Evolutionary conservation across 2,329 filamentous ascomycete genomes (phyloP).

Genomic region (Sarocladium kiliense): DNA sequence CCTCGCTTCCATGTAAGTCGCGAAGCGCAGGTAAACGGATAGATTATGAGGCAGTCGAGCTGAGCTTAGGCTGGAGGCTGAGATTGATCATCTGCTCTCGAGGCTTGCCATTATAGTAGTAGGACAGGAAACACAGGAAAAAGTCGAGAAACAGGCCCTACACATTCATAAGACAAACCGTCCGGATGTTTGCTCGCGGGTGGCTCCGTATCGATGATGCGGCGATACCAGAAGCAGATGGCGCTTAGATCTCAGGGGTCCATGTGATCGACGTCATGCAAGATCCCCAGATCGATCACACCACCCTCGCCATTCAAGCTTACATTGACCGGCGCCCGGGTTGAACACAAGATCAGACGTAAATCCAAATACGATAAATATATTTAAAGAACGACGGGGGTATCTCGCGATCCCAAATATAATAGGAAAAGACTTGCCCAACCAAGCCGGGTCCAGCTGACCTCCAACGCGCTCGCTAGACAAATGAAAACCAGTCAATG

Average conservation of each 20-base stretch:
- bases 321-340: background rate
- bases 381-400: background rate
- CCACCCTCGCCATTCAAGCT: background rate
- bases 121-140: no score
- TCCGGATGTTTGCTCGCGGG: background rate
- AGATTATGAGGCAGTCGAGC: no score
- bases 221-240: background rate
- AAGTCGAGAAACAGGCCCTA: background rate
- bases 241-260: conserved; percentile 1
- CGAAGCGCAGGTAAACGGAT: no score
- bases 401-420: conserved; percentile 5
- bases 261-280: conserved; percentile 6
- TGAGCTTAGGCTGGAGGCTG: no score
- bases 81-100: no score
- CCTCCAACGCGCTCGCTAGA: conserved; percentile 3
- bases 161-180: background rate
- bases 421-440: background rate
- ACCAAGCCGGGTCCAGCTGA: background rate
- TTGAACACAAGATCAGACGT: no score
- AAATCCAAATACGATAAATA: no score
- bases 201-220: conserved; percentile 4
- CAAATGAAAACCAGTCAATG: conserved; percentile 7
- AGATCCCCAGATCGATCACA: background rate
- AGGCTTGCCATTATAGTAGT: no score
- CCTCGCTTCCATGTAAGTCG: background rate